Percentiles rank a stretch among this genome's conserved stretches.
phyloP scores from a whole-genome alignment of 192 early-diverging fungal genomes.

The Dimargaris cristalligena region DNA sequence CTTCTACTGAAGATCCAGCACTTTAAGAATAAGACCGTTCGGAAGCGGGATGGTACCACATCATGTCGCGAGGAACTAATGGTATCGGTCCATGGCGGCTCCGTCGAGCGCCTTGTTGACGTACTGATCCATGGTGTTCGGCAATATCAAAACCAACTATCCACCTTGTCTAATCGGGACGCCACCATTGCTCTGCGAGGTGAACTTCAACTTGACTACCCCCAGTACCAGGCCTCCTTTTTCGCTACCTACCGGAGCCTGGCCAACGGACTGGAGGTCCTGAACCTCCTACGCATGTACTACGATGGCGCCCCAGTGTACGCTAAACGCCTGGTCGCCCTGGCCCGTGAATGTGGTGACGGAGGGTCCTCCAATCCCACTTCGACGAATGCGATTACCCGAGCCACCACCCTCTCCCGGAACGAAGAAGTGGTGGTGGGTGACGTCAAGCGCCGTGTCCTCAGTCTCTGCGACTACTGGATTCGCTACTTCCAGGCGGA shows the following conservation, averaged over 20 bases:
- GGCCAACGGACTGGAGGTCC: neutral
- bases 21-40: conserved; percentile 6
- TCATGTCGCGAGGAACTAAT: conserved; percentile 18
- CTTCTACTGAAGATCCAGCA: neutral
- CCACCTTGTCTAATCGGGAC: neutral
- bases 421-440: conserved; percentile 13
- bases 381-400: neutral
- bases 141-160: conserved; percentile 12
- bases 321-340: neutral
- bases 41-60: conserved; percentile 11
- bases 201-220: conserved; percentile 5
- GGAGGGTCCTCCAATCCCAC: neutral
- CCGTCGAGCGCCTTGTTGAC: conserved; percentile 34
- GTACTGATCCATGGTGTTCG: conserved; percentile 39
- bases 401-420: neutral
- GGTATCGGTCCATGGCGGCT: conserved; percentile 46
- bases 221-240: conserved; percentile 9
- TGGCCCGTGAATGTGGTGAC: neutral
- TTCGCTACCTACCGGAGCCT: conserved; percentile 7
- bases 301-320: neutral
- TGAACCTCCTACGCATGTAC: neutral
- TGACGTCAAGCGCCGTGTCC: conserved; percentile 21
- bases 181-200: neutral
- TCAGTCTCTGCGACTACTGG: conserved; percentile 48
- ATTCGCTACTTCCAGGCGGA: conserved; percentile 36